Evolutionary conservation across 805 yeast species (phyloP), one percentile per base, ranked within the genome.

Genomic region (Pichia sporocuriosa): DNA sequence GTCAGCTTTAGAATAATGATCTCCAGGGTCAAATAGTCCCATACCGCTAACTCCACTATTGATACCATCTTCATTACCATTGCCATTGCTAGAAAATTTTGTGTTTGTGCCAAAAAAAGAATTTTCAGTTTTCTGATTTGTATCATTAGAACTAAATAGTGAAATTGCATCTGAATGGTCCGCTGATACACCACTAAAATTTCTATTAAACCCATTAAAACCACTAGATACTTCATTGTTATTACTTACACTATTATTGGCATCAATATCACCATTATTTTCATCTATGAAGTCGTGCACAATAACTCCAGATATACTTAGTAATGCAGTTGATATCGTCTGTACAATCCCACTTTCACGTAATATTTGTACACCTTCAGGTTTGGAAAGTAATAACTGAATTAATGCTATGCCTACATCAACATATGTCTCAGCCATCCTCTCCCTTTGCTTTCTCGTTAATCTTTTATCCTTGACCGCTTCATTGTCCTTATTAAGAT

Each of bases 321-420:
- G 19, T 28, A 39, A 39, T 21, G 38, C 26, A 6, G 23, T 15
- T 1, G 34, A 29, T 22, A 40, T 20, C 20, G 82, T 26, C 71
- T 63, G 13, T 87, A 65, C 49, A 78, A 81, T 46, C 70, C 72
- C 30, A 76, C 72, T 10, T 97, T 97, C 45, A 74, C 83, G 0
- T 70, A 68, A 24, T 75, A 72, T 32, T 12, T 35, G 33, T 11
- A 43, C 39, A 10, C 44, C 44, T 15, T 30, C 34, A 9, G 30
- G 39, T 17, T 33, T 44, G 1, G 76, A 66, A 2, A 87, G 63
- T 7, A 90, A 63, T 34, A 83, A 72, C 45, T 73, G 79, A 49
- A 93, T 66, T 26, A 93, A 69, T 37, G 77, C 83, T 52, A 88
- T 77, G 0, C 96, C 97, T 4, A 84, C 80, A 38, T 68, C 72